phyloP scores from a whole-genome alignment of 805 yeast species.

The Cyberlindnera lachancei region DNA sequence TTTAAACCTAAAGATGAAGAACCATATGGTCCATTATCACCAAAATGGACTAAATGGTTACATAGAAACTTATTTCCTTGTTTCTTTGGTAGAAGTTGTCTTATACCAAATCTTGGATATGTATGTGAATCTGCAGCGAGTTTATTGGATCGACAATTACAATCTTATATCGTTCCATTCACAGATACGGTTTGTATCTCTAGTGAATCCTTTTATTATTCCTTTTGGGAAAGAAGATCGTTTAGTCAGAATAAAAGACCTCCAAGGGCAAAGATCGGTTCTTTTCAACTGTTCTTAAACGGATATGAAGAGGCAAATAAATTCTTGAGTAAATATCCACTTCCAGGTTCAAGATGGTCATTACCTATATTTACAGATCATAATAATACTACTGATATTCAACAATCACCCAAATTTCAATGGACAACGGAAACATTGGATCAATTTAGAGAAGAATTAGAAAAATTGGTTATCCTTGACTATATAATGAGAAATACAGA shows the following conservation, averaged over 20 bases:
- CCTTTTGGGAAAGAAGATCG: conserved; percentile 35
- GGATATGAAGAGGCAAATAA: conserved; percentile 56
- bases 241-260: no score
- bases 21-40: conserved; percentile 71
- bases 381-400: conserved; percentile 4
- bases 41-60: conserved; percentile 76
- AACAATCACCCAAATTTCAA: conserved; percentile 26
- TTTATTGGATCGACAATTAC: conserved; percentile 52
- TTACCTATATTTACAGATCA: not conserved
- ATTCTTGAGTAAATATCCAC: conserved; percentile 48
- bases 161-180: conserved; percentile 54
- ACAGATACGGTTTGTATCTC: conserved; percentile 44
- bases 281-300: conserved; percentile 54
- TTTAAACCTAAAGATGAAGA: conserved; percentile 79
- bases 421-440: conserved; percentile 46
- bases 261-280: conserved; percentile 48
- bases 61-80: conserved; percentile 72
- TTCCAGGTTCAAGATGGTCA: conserved; percentile 38
- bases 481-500: conserved; percentile 72
- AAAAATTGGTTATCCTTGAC: conserved; percentile 62
- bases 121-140: conserved; percentile 68
- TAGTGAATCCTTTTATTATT: conserved; percentile 33
- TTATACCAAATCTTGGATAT: conserved; percentile 67
- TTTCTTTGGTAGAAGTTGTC: conserved; percentile 65
- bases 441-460: conserved; percentile 55